Base-by-base conservation (phyloP, 1,284 basidiomycete genomes). In the Sparassis latifolia region DNA sequence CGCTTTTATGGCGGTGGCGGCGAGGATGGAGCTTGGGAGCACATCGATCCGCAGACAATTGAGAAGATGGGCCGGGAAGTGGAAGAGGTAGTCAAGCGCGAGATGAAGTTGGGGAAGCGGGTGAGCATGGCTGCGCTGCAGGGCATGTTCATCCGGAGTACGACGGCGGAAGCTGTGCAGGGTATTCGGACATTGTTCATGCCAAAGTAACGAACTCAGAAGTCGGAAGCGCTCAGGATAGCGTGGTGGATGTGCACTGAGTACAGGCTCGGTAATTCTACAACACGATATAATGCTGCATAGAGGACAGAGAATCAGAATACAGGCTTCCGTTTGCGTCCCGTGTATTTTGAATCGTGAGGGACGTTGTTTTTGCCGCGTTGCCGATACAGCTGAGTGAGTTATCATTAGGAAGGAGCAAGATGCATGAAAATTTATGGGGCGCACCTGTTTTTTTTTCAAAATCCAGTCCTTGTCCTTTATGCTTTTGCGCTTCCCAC, bases 51-150 rank as follows among this genome's bases (percentile, higher is more conserved):
- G 43, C 60, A 73, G 5, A 71, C 79, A 42, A 61, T 86, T 3
- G 71, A 79, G 48, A 57, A 55, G 9, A 61, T 82, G 54, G 81
- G 81, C 9, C 66, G 68, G 20, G 65, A 70, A 48, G 64, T 89
- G 45, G 76, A 82, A 52, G 60, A 69, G 33, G 68, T 80, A 5
- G 76, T 92, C 3, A 63, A 74, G 42, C 70, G 72, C 9, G 76
- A 80, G 55, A 77, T 77, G 64, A 62, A 69, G 45, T 58, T 66
- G 2, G 86, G 84, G 0, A 71, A 72, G 57, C 70, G 78, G 33
- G 77, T 96, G 51, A 96, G 92, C 62, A 98, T 98, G 94, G 94
- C 94, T 30, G 83, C 87, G 35, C 70, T 98, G 51, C 94, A 98
- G 63, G 94, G 94, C 12, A 77, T 90, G 48, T 97, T 97, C 68